Conservation (phyloP, 2,329 filamentous ascomycete genomes). For the Pseudogymnoascus destructans region DNA sequence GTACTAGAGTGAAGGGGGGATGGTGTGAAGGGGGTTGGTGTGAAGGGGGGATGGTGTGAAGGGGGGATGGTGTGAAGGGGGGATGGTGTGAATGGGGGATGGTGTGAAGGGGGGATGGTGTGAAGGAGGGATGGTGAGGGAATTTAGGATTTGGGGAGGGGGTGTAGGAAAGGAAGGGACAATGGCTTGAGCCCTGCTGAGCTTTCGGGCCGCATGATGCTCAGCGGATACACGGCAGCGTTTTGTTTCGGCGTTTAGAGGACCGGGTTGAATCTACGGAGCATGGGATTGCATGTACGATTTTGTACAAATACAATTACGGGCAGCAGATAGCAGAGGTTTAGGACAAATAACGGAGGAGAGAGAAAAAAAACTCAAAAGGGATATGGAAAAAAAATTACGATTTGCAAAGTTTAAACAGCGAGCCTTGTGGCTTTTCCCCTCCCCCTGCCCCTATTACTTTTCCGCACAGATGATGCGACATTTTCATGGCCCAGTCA, state of each 20-base stretch:
- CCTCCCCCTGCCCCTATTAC: not conserved
- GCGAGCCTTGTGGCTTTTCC: not conserved
- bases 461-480: conserved; percentile 7
- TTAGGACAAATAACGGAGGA: not conserved
- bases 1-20: conserved; percentile 35
- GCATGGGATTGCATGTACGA: conserved; percentile 4
- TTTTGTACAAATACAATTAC: conserved; percentile 7
- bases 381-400: not conserved
- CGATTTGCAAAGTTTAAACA: not conserved
- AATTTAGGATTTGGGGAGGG: not conserved
- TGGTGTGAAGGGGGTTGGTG: not conserved
- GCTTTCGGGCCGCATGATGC: not conserved
- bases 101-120: not conserved
- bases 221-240: conserved; percentile 1
- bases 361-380: not conserved
- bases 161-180: not conserved
- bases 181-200: conserved; percentile 7
- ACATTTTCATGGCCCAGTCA: not conserved
- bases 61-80: not conserved
- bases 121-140: not conserved
- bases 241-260: conserved; percentile 8
- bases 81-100: too few species aligned
- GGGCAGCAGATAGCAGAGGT: conserved; percentile 3
- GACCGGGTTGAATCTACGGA: conserved; percentile 1
- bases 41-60: not conserved